A percentile compares a stretch with the other conserved stretches of the same genome.
These are phyloP conservation scores for Carpinus fangiana DNA, from an alignment of 306 rosid species.

Conservation along the genomic window DNA sequence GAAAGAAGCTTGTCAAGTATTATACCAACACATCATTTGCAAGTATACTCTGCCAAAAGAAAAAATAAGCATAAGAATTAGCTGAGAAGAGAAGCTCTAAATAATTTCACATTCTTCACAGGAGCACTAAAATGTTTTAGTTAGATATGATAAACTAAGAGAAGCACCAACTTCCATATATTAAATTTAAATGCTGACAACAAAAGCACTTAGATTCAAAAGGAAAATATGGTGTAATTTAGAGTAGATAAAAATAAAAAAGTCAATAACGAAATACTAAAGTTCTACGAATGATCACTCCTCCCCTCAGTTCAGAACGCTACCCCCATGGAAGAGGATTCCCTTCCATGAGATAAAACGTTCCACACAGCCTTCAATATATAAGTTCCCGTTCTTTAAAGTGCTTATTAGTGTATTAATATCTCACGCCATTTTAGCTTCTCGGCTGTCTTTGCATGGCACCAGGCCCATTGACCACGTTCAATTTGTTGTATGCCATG, in stretches of 20 bases:
- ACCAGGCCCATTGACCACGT: neutral
- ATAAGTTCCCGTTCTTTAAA: neutral
- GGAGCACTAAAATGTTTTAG: neutral
- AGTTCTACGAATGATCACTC: no score
- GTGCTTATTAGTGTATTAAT: neutral
- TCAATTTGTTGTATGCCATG: neutral
- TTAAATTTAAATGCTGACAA: neutral
- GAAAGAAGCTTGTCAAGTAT: neutral
- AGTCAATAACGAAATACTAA: no score
- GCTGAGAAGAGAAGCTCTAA: neutral
- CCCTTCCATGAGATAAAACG: no score
- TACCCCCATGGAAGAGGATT: no score
- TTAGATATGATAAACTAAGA: neutral
- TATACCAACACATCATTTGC: neutral
- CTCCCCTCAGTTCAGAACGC: no score
- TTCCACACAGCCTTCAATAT: no score
- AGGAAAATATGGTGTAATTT: neutral
- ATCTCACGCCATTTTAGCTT: neutral
- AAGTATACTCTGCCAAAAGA: neutral
- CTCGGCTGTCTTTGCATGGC: neutral
- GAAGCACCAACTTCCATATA: neutral
- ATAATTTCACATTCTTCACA: neutral
- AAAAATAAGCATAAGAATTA: neutral
- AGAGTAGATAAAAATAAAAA: neutral
- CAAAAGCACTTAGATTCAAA: neutral